Conservation (phyloP, 805 yeast species). For the Komagataella populi region DNA sequence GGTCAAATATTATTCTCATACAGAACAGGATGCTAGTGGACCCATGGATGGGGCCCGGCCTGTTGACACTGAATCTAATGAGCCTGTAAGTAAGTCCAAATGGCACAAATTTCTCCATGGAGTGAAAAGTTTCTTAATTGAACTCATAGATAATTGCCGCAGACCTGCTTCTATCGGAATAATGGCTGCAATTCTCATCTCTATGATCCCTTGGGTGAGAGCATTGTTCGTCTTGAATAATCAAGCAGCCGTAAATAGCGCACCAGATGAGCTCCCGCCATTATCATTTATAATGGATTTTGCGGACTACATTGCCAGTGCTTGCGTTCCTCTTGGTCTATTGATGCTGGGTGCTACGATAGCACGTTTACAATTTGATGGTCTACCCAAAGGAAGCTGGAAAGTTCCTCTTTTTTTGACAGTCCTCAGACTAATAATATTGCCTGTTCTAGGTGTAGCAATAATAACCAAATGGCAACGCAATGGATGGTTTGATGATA, state of each 20-base stretch:
- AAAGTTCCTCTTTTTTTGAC: conserved; percentile 48
- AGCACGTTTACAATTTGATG: conserved; percentile 50
- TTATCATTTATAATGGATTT: conserved; percentile 77
- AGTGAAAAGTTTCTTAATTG: background rate
- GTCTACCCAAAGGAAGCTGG: conserved; percentile 61
- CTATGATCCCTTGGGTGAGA: conserved; percentile 82
- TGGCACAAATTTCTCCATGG: background rate
- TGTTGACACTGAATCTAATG: background rate
- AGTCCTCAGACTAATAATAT: conserved; percentile 40
- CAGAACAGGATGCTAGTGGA: background rate
- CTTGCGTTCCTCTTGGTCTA: conserved; percentile 81
- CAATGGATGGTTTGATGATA: conserved; percentile 52
- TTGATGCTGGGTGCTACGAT: conserved; percentile 78
- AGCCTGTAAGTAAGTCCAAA: background rate
- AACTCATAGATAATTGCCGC: conserved; percentile 31
- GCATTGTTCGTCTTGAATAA: conserved; percentile 47
- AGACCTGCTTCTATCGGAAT: conserved; percentile 67
- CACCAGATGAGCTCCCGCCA: conserved; percentile 81
- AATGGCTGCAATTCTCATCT: conserved; percentile 46
- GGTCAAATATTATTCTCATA: conserved; percentile 32
- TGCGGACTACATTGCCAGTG: conserved; percentile 67
- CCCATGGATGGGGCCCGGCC: background rate
- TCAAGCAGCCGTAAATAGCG: conserved; percentile 40
- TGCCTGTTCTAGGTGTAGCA: conserved; percentile 71
- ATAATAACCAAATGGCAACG: conserved; percentile 47